Percentiles rank a stretch among this genome's conserved stretches.
phyloP scores from a whole-genome alignment of 768 basidiomycete genomes.

The Calocybe indica region DNA sequence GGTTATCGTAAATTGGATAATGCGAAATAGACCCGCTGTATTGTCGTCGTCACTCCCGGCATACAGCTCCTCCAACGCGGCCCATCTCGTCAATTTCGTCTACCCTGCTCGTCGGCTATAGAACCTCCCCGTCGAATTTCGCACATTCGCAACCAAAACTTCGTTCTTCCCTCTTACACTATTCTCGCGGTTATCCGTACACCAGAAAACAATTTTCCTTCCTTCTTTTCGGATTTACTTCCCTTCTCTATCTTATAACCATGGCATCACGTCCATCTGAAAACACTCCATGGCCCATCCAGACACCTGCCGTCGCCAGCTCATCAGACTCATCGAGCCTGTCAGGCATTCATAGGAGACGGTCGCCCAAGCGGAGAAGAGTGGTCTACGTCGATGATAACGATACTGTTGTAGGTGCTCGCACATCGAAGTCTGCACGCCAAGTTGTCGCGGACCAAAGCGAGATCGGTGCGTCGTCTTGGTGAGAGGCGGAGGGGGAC shows the following conservation, averaged over 20 bases:
- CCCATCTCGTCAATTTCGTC: too few relatives aligned
- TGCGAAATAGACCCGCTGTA: too few relatives aligned
- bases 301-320: conserved; percentile 24
- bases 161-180: too few relatives aligned
- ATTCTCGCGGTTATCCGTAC: too few relatives aligned
- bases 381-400: neutral
- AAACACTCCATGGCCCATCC: conserved; percentile 38
- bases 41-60: too few relatives aligned
- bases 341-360: conserved; percentile 6
- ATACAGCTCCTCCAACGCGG: too few relatives aligned
- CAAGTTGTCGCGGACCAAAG: conserved; percentile 33
- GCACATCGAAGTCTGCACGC: conserved; percentile 23
- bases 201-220: neutral
- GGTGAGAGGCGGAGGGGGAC: too few relatives aligned
- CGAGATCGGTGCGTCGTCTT: conserved; percentile 22
- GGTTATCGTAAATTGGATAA: too few relatives aligned
- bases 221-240: conserved; percentile 15
- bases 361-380: conserved; percentile 27
- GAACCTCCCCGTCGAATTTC: too few relatives aligned
- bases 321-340: conserved; percentile 1
- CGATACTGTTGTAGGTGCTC: conserved; percentile 1
- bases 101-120: too few relatives aligned
- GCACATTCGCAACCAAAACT: too few relatives aligned
- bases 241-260: conserved; percentile 12
- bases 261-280: conserved; percentile 31